Conservation (phyloP, 1,284 basidiomycete species). For the Ustilago crameri region DNA sequence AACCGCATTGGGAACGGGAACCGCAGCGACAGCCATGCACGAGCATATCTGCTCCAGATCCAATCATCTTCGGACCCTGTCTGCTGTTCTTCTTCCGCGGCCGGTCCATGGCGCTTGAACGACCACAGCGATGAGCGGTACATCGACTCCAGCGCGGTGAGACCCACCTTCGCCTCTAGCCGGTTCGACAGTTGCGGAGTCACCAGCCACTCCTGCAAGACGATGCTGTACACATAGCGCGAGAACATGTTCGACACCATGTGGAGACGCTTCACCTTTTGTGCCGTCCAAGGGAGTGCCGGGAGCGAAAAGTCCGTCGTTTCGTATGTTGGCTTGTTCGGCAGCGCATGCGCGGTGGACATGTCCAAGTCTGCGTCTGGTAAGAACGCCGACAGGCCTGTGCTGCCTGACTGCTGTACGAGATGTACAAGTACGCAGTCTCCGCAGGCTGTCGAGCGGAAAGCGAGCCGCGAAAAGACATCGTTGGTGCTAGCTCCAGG, state of each 20-base stretch:
- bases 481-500: conserved; percentile 5
- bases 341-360: conserved; percentile 2
- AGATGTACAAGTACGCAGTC: conserved; percentile 27
- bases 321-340: conserved; percentile 4
- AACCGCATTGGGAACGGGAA: conserved; percentile 29
- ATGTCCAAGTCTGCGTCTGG: conserved; percentile 9
- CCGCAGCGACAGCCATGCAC: conserved; percentile 23
- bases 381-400: conserved; percentile 23
- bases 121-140: conserved; percentile 13
- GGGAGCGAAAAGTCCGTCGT: conserved; percentile 11
- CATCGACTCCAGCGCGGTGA: conserved; percentile 15
- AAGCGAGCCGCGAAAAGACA: conserved; percentile 4
- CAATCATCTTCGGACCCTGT: not conserved
- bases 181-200: conserved; percentile 10
- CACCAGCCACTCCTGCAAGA: conserved; percentile 8
- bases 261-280: conserved; percentile 4
- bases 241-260: conserved; percentile 9
- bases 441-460: conserved; percentile 12
- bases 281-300: not conserved
- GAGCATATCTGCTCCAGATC: conserved; percentile 18
- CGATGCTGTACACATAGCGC: conserved; percentile 22
- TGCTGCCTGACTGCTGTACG: conserved; percentile 6
- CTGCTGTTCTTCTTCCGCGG: no score
- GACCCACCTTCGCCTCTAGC: not conserved
- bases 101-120: conserved; percentile 11